Evolutionary conservation across 306 rosid genomes (phyloP).

Genomic region (Amphicarpaea edgeworthii): DNA sequence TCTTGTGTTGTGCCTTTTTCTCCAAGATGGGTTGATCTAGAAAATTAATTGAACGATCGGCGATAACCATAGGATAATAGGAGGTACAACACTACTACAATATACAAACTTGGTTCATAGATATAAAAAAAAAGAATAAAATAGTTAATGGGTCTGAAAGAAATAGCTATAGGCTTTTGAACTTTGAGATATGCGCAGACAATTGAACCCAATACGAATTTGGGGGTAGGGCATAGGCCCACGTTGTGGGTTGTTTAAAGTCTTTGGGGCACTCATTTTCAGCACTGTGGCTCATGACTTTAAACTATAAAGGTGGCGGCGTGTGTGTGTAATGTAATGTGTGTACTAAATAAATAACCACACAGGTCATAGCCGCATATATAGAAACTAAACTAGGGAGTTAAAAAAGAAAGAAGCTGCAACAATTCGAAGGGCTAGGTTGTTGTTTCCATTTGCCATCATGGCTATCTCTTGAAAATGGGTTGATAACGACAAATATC

Average conservation of each 20-base stretch:
- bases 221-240: conserved; percentile 43
- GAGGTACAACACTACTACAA: neutral
- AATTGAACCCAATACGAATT: conserved; percentile 16
- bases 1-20: neutral
- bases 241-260: conserved; percentile 24
- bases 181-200: neutral
- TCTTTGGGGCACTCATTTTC: conserved; percentile 46
- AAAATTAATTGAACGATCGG: conserved; percentile 27
- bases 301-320: conserved; percentile 51
- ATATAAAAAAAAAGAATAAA: no score
- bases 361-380: conserved; percentile 46
- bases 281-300: conserved; percentile 43
- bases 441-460: neutral
- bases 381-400: neutral
- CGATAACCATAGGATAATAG: no score
- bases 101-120: conserved; percentile 8
- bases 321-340: neutral
- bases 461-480: conserved; percentile 10
- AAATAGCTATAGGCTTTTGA: neutral
- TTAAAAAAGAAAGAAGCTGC: conserved; percentile 12
- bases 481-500: conserved; percentile 17
- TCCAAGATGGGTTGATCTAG: conserved; percentile 1
- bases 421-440: neutral
- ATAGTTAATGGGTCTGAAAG: conserved; percentile 31
- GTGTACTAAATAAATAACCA: neutral